These are phyloP conservation scores for Linderina pennispora DNA, from an alignment of 192 early-diverging fungal species.

Conservation along the genomic window DNA sequence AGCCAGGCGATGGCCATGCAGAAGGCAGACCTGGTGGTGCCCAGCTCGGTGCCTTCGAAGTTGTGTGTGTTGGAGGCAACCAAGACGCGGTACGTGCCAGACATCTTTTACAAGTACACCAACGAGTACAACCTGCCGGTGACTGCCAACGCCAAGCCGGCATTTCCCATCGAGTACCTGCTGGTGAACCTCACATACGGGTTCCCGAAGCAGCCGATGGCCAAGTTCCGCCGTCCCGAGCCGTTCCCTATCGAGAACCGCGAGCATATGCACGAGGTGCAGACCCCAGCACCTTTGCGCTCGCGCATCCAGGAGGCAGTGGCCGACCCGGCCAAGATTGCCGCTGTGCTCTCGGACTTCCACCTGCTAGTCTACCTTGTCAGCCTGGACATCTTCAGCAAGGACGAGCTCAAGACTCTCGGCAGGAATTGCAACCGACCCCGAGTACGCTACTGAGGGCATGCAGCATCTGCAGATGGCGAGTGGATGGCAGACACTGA, in stretches of 20 bases:
- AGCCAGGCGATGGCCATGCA: slow-evolving; percentile 86
- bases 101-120: slow-evolving; percentile 93
- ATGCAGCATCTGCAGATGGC: slow-evolving; percentile 12
- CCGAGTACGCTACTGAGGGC: slow-evolving; percentile 1
- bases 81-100: slow-evolving; percentile 83
- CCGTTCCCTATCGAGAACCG: slow-evolving; percentile 80
- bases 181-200: slow-evolving; percentile 90
- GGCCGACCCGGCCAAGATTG: slow-evolving; percentile 30
- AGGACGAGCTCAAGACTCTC: slow-evolving; percentile 41
- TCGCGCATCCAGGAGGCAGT: slow-evolving; percentile 38
- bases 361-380: slow-evolving; percentile 73
- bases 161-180: slow-evolving; percentile 96
- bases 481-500: slow-evolving; percentile 37
- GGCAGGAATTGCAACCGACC: slow-evolving; percentile 16
- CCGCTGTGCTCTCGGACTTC: slow-evolving; percentile 69
- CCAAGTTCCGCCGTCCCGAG: slow-evolving; percentile 60
- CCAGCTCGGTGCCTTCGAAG: slow-evolving; percentile 76
- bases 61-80: slow-evolving; percentile 78
- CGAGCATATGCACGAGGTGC: slow-evolving; percentile 46
- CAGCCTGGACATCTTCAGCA: slow-evolving; percentile 58
- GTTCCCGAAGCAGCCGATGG: slow-evolving; percentile 73
- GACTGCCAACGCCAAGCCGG: slow-evolving; percentile 84
- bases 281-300: slow-evolving; percentile 57
- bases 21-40: slow-evolving; percentile 85
- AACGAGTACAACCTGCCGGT: slow-evolving; percentile 91